A percentile compares a stretch with the other conserved stretches of the same genome.
phyloP scores from a whole-genome alignment of 345 rosid species.

The Corymbia maculata region DNA sequence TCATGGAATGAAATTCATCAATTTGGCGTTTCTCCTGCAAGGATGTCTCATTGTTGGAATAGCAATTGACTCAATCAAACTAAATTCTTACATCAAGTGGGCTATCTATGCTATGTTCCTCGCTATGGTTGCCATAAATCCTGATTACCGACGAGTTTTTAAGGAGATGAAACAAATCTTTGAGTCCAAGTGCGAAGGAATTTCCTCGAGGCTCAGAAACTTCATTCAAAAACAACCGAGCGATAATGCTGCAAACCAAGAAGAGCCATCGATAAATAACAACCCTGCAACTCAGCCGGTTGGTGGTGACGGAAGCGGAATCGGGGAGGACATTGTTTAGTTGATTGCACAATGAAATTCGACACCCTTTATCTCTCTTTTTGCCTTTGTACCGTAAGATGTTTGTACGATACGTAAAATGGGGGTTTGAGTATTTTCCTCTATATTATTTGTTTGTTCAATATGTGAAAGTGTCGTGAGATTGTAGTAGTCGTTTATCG shows the following conservation, averaged over 20 bases:
- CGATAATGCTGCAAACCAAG: fast-evolving
- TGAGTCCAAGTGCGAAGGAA: fast-evolving
- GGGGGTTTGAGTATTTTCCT: fast-evolving
- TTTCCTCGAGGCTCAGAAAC: background rate
- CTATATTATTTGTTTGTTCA: fast-evolving
- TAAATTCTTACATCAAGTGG: background rate
- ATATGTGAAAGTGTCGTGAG: background rate
- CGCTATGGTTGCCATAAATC: background rate
- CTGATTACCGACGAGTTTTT: fast-evolving
- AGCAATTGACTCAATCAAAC: fast-evolving
- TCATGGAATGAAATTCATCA: background rate
- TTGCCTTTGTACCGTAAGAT: fast-evolving
- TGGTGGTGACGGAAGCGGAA: background rate
- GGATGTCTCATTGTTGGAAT: background rate
- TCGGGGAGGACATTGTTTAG: background rate
- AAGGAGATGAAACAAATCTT: background rate
- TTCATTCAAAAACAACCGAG: background rate
- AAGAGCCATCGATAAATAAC: fast-evolving
- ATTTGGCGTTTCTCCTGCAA: background rate
- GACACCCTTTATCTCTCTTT: background rate
- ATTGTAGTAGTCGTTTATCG: background rate
- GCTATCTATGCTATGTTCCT: fast-evolving
- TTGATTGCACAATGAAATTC: background rate
- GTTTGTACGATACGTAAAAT: background rate
- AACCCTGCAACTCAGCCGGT: background rate